phyloP scores from a whole-genome alignment of 345 rosid genomes.

The Mercurialis annua region DNA sequence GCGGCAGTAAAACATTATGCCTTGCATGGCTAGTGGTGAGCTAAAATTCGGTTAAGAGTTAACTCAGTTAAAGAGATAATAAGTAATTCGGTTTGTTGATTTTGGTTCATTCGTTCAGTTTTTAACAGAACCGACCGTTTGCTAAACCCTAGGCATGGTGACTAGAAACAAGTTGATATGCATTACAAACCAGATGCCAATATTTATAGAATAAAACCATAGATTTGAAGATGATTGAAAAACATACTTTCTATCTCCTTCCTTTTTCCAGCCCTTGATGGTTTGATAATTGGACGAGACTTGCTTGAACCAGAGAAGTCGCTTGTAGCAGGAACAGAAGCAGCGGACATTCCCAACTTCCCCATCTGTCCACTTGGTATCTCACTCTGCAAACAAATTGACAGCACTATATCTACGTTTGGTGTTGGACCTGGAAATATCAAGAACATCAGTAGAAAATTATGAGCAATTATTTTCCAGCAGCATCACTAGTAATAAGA shows the following conservation, averaged over 20 bases:
- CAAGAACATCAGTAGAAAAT: slow-evolving; percentile 1
- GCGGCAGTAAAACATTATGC: background rate
- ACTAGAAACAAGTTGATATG: background rate
- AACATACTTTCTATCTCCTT: slow-evolving; percentile 57
- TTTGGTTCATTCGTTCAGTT: too few relatives aligned
- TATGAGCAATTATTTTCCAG: background rate
- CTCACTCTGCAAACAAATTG: slow-evolving; percentile 84
- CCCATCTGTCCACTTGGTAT: slow-evolving; percentile 42
- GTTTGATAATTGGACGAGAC: slow-evolving; percentile 51
- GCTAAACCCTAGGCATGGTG: too few relatives aligned
- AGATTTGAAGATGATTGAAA: background rate
- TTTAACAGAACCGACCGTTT: too few relatives aligned
- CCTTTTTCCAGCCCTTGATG: slow-evolving; percentile 54
- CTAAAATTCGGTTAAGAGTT: too few relatives aligned
- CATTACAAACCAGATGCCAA: too few relatives aligned
- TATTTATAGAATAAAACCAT: background rate
- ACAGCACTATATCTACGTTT: slow-evolving; percentile 71
- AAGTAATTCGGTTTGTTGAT: too few relatives aligned
- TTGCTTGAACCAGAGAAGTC: slow-evolving; percentile 68
- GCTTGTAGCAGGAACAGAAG: slow-evolving; percentile 53
- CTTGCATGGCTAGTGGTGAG: background rate
- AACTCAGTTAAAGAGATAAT: too few relatives aligned
- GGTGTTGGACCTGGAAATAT: slow-evolving; percentile 64
- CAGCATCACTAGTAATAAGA: background rate
- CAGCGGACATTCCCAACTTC: slow-evolving; percentile 38